These are phyloP conservation scores for Aspergillus uvarum DNA, from an alignment of 2,329 filamentous ascomycete species.

Conservation along the genomic window DNA sequence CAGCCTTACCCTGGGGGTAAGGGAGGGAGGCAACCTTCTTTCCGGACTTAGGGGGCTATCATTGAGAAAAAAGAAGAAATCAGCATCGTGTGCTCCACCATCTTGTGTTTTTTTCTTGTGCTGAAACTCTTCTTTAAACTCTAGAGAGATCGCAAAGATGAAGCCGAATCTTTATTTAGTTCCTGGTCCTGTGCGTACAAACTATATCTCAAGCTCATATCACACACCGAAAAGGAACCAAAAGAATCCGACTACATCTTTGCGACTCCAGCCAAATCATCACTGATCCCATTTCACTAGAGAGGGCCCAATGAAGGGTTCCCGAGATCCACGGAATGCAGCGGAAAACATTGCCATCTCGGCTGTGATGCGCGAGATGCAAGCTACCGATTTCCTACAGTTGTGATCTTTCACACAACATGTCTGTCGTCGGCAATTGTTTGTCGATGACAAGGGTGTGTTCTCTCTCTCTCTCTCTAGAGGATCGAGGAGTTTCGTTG, in stretches of 20 bases:
- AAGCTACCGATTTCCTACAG: slow-evolving; percentile 22
- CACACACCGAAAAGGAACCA: neutral
- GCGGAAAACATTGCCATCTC: slow-evolving; percentile 25
- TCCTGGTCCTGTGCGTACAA: slow-evolving; percentile 36
- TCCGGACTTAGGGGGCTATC: slow-evolving; percentile 96
- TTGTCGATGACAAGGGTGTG: slow-evolving; percentile 18
- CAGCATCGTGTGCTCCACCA: slow-evolving; percentile 77
- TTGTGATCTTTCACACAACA: slow-evolving; percentile 31
- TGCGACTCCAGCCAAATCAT: slow-evolving; percentile 57
- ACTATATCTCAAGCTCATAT: neutral
- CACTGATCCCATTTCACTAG: slow-evolving; percentile 28
- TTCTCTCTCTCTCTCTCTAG: slow-evolving; percentile 1
- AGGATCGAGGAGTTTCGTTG: neutral
- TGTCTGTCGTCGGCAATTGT: slow-evolving; percentile 40
- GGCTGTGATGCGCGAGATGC: slow-evolving; percentile 23
- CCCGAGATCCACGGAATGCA: slow-evolving; percentile 38
- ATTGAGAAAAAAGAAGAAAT: slow-evolving; percentile 92
- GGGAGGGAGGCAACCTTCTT: slow-evolving; percentile 98
- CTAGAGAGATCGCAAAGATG: slow-evolving; percentile 67
- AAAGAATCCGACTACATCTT: slow-evolving; percentile 45
- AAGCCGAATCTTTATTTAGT: slow-evolving; percentile 45
- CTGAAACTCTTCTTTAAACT: slow-evolving; percentile 57
- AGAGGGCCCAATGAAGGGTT: slow-evolving; percentile 31
- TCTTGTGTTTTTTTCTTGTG: slow-evolving; percentile 65
- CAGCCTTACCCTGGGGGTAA: slow-evolving; percentile 92